Conservation (phyloP, 352 stramenopile species). For the Pythium brachiatum region DNA sequence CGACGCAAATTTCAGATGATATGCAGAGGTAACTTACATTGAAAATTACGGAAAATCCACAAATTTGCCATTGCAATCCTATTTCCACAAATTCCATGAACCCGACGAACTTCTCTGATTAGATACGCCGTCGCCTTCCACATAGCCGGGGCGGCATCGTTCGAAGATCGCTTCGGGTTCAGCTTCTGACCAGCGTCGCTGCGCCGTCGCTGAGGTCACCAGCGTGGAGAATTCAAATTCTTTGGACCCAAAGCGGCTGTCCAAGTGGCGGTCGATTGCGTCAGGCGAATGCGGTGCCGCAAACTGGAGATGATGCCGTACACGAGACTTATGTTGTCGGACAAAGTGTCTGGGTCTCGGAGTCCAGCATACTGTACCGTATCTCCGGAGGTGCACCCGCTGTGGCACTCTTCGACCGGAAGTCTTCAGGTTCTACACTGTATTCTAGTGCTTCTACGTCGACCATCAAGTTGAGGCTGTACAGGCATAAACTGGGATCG, state of each 20-base stretch:
- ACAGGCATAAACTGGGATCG: no score
- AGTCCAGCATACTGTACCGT: no score
- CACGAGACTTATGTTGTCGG: no score
- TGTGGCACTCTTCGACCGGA: no score
- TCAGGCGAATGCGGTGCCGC: background rate
- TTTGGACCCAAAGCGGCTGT: background rate
- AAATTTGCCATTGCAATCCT: background rate
- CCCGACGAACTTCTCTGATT: constrained; percentile 11
- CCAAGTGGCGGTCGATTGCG: background rate
- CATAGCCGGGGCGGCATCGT: background rate
- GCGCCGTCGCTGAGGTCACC: no score
- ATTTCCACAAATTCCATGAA: background rate
- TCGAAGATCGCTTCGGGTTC: background rate
- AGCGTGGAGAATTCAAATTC: no score
- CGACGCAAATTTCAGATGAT: background rate
- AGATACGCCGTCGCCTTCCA: background rate
- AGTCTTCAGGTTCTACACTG: no score
- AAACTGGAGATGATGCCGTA: background rate
- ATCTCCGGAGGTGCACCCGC: no score
- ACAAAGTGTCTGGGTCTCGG: no score
- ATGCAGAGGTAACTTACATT: background rate
- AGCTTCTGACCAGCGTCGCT: background rate
- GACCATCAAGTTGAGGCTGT: no score
- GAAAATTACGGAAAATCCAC: background rate
- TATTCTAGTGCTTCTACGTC: no score